phyloP scores from a whole-genome alignment of 129 eudicot genomes.

The Heracleum sosnowskyi region DNA sequence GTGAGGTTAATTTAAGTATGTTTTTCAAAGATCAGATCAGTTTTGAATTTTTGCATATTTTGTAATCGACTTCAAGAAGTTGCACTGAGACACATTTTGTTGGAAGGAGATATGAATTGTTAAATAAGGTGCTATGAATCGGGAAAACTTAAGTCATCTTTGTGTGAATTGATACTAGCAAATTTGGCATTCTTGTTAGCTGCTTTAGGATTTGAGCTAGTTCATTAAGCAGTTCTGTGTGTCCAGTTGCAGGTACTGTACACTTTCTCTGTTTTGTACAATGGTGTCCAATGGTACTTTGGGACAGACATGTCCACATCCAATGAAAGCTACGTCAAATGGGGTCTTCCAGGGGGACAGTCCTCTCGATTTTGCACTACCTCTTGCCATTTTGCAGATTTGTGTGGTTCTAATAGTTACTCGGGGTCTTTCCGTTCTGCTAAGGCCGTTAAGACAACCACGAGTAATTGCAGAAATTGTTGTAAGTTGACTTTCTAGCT shows the following conservation, averaged over 20 bases:
- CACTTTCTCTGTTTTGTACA: neutral
- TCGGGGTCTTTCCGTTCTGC: conserved; percentile 48
- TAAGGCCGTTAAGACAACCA: conserved; percentile 66
- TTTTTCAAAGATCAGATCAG: neutral
- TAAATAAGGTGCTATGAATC: too few relatives aligned
- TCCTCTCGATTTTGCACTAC: conserved; percentile 63
- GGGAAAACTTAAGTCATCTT: too few relatives aligned
- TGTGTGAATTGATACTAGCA: neutral
- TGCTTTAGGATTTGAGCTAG: neutral
- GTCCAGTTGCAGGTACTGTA: neutral
- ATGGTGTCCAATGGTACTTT: conserved; percentile 24
- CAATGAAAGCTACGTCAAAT: conserved; percentile 66
- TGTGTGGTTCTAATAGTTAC: conserved; percentile 60
- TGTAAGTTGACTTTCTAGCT: conserved; percentile 32
- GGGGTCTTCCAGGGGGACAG: conserved; percentile 69
- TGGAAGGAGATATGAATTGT: neutral
- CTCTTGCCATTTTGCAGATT: conserved; percentile 60
- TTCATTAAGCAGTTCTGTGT: too few relatives aligned
- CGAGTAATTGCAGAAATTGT: conserved; percentile 74
- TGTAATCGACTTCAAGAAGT: neutral
- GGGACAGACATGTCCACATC: conserved; percentile 27
- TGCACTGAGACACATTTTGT: neutral
- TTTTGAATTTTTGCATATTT: neutral
- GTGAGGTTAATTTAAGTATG: neutral
- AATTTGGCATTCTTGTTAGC: neutral